Evolutionary conservation across 2,329 filamentous ascomycete genomes (phyloP), one percentile per base, ranked within the genome.

Genomic region (Corynespora cassiicola): DNA sequence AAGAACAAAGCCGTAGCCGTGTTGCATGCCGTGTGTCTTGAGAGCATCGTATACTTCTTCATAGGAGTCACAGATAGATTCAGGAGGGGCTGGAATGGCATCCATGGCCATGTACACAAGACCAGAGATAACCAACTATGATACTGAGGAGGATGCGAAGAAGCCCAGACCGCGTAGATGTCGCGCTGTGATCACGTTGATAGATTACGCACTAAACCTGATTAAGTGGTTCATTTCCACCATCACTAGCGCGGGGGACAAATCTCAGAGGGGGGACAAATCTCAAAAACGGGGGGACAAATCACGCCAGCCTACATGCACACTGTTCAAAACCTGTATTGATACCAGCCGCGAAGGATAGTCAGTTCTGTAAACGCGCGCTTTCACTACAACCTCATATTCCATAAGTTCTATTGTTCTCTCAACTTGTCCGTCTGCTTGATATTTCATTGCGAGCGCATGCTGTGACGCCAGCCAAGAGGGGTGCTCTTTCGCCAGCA

Each of bases 1-100:
- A n/a, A 43, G 39, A 18, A 46, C 34, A 23, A 50, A 50, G 36
- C 47, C 43, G 26, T 50, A 50, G 27, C 39, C 29, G 34, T 50
- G 31, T 18, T 44, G 34, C 34, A 44, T 46, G 29, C 43, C 31
- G 31, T 50, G 34, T 25, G 20, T 34, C 31, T 42, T 50, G 18
- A 50, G 43, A 6, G 47, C 47, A 15, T 41, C 31, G 32, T 47
- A 47, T 20, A 37, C 42, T 44, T 47, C 47, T 42, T 45, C 34
- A 31, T 47, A 47, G n/a, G 43, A 47, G 36, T 19, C 17, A 16
- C 44, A 47, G 19, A 40, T 8, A 5, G 40, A 26, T 14, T 50
- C 42, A 31, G 23, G 38, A 40, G 39, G 46, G 12, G 39, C 22
- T 20, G 24, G 2, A 18, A 50, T 50, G 10, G 27, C 36, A 27